Percentiles rank a stretch among this genome's conserved stretches.
phyloP scores from a whole-genome alignment of 768 basidiomycete genomes.

The Tylopilus vinaceipallidus region DNA sequence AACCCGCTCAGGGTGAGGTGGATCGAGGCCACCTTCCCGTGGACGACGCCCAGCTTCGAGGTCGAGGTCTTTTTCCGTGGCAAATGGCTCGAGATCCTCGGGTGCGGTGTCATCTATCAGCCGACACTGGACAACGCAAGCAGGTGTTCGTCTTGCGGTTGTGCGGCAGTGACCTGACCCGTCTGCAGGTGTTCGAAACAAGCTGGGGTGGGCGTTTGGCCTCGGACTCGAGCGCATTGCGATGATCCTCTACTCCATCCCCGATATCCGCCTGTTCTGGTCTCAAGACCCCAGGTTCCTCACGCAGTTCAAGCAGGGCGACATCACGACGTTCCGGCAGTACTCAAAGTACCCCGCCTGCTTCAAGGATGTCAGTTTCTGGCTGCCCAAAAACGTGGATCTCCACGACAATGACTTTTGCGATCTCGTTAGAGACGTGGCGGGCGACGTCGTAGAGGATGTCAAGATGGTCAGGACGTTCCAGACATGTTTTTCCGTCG shows the following conservation, averaged over 20 bases:
- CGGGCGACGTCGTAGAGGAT: slow-evolving; percentile 89
- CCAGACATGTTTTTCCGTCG: not conserved
- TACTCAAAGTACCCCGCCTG: slow-evolving; percentile 93
- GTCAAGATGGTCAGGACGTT: slow-evolving; percentile 67
- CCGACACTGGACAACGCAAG: slow-evolving; percentile 85
- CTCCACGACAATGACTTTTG: slow-evolving; percentile 97
- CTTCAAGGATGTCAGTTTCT: slow-evolving; percentile 95
- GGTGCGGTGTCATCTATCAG: slow-evolving; percentile 89
- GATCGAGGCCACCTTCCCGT: slow-evolving; percentile 98
- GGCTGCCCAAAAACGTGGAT: slow-evolving; percentile 56
- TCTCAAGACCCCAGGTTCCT: slow-evolving; percentile 84
- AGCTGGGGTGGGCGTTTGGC: slow-evolving; percentile 97
- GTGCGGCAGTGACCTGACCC: slow-evolving; percentile 11
- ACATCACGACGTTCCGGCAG: slow-evolving; percentile 80
- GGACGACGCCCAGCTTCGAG: slow-evolving; percentile 96
- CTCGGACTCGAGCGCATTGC: slow-evolving; percentile 96
- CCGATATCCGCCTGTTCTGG: slow-evolving; percentile 99
- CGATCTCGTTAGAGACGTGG: slow-evolving; percentile 89
- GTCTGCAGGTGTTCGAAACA: slow-evolving; percentile 64
- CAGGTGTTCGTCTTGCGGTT: slow-evolving; percentile 38
- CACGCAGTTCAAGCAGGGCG: slow-evolving; percentile 75
- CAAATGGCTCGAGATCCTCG: slow-evolving; percentile 96
- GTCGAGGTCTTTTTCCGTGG: slow-evolving; percentile 96
- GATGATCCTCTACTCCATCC: slow-evolving; percentile 96
- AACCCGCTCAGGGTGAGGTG: slow-evolving; percentile 88